Percentiles rank a stretch among this genome's conserved stretches.
phyloP scores from a whole-genome alignment of 2,329 filamentous ascomycete genomes.

The Fusarium albidum region DNA sequence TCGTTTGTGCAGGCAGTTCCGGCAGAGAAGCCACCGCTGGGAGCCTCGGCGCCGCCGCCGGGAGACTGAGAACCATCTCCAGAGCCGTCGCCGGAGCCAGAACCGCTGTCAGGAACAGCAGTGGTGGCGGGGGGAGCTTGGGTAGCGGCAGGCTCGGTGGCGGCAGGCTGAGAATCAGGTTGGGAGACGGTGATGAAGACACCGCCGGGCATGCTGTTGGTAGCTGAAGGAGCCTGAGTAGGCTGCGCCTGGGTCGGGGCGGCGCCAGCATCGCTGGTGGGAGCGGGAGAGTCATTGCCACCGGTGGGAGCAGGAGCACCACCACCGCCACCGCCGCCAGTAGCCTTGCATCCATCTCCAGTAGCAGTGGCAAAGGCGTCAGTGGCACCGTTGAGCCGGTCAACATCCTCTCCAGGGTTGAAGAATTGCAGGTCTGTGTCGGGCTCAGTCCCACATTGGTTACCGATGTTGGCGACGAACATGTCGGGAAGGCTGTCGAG shows the following conservation, averaged over 20 bases:
- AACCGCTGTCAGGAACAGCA: background rate
- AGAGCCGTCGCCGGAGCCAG: background rate
- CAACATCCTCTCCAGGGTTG: conserved; percentile 64
- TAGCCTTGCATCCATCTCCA: conserved; percentile 36
- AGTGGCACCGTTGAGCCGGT: conserved; percentile 53
- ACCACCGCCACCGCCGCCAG: conserved; percentile 37
- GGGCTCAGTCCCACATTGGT: conserved; percentile 61
- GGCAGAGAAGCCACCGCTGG: conserved; percentile 43
- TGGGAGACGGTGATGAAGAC: conserved; percentile 50
- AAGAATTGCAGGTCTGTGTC: conserved; percentile 67
- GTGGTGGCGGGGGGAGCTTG: conserved; percentile 19
- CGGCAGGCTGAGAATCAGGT: conserved; percentile 23
- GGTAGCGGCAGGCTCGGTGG: conserved; percentile 24
- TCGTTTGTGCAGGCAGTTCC: conserved; percentile 57
- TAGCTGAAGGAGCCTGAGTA: conserved; percentile 3
- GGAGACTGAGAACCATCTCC: conserved; percentile 32
- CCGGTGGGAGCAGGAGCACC: conserved; percentile 47
- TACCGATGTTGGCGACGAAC: conserved; percentile 72
- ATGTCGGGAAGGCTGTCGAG: conserved; percentile 73
- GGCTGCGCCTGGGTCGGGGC: conserved; percentile 3
- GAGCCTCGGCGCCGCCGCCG: conserved; percentile 26
- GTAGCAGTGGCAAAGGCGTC: conserved; percentile 44
- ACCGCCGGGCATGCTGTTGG: conserved; percentile 44
- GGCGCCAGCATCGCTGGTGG: background rate
- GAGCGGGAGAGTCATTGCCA: conserved; percentile 26